Percentiles rank a stretch among this genome's conserved stretches.
Conservation (phyloP, 2,329 filamentous ascomycete genomes). For the Aspergillus novoparasiticus region DNA sequence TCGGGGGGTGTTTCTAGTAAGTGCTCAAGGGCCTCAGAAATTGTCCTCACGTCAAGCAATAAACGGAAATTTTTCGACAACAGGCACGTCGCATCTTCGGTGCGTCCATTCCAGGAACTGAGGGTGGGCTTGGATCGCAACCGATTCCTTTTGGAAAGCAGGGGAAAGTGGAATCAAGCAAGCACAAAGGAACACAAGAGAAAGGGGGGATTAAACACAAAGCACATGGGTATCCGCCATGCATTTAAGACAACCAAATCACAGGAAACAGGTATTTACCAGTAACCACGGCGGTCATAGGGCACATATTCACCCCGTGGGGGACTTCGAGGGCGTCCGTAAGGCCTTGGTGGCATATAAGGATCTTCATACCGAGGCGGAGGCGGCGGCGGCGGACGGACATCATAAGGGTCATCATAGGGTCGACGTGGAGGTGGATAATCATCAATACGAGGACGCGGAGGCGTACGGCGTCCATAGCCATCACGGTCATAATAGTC, state of each 20-base stretch:
- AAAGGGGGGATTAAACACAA: conserved; percentile 9
- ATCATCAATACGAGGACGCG: conserved; percentile 76
- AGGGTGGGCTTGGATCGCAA: not conserved
- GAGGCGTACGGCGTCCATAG: conserved; percentile 77
- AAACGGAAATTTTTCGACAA: conserved; percentile 4
- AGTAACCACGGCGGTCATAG: conserved; percentile 49
- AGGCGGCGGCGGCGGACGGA: conserved; percentile 53
- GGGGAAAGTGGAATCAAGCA: not conserved
- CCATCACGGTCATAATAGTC: conserved; percentile 85
- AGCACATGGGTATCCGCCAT: conserved; percentile 29
- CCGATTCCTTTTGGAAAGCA: not conserved
- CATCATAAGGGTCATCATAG: conserved; percentile 64
- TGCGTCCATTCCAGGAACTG: not conserved
- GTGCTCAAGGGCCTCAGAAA: not conserved
- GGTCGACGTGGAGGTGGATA: conserved; percentile 64
- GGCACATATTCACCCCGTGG: conserved; percentile 44
- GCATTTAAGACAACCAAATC: conserved; percentile 20
- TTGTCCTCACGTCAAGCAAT: conserved; percentile 8
- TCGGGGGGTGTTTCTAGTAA: not conserved
- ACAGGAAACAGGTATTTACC: conserved; percentile 36
- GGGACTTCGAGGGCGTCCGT: conserved; percentile 51
- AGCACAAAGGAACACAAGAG: conserved; percentile 7
- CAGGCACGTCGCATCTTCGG: not conserved
- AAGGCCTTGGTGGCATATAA: conserved; percentile 59
- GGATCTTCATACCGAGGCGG: conserved; percentile 60